phyloP scores from a whole-genome alignment of 768 basidiomycete species.

The Boletus eberwhitei region DNA sequence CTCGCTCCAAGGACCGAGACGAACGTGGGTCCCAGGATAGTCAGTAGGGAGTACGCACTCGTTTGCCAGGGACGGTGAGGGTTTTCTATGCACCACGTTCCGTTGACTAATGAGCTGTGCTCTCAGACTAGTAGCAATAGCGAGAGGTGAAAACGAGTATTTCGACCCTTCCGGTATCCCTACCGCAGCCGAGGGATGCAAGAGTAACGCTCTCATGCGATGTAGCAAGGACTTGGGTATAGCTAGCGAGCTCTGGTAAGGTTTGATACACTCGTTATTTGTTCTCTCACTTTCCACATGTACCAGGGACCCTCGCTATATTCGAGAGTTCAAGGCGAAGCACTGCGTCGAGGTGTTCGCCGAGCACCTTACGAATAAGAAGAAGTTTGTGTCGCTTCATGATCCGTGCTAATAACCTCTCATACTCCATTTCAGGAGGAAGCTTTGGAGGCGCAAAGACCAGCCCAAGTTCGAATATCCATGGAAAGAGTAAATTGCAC shows the following conservation, averaged over 20 bases:
- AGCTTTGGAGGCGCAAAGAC: slow-evolving; percentile 88
- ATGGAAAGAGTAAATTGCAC: slow-evolving; percentile 60
- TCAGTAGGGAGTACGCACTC: slow-evolving; percentile 91
- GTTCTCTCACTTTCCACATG: background rate
- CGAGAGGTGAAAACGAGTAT: slow-evolving; percentile 95
- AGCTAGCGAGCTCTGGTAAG: slow-evolving; percentile 92
- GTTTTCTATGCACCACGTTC: background rate
- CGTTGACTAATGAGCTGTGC: background rate
- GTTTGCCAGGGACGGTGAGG: slow-evolving; percentile 86
- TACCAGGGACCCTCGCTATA: slow-evolving; percentile 90
- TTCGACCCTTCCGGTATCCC: slow-evolving; percentile 89
- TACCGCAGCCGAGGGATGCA: slow-evolving; percentile 92
- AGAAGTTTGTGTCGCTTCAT: slow-evolving; percentile 61
- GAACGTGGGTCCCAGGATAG: slow-evolving; percentile 81
- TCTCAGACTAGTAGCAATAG: slow-evolving; percentile 78
- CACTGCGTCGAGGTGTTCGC: slow-evolving; percentile 83
- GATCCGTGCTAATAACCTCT: background rate
- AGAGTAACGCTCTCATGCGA: slow-evolving; percentile 95
- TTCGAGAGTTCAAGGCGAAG: slow-evolving; percentile 85
- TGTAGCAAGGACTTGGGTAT: slow-evolving; percentile 97
- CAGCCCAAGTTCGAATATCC: slow-evolving; percentile 86
- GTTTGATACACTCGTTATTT: background rate
- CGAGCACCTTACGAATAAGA: slow-evolving; percentile 81
- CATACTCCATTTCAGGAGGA: slow-evolving; percentile 55
- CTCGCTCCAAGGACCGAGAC: slow-evolving; percentile 92